phyloP scores from a whole-genome alignment of 768 basidiomycete species.

The Russula olivacea region DNA sequence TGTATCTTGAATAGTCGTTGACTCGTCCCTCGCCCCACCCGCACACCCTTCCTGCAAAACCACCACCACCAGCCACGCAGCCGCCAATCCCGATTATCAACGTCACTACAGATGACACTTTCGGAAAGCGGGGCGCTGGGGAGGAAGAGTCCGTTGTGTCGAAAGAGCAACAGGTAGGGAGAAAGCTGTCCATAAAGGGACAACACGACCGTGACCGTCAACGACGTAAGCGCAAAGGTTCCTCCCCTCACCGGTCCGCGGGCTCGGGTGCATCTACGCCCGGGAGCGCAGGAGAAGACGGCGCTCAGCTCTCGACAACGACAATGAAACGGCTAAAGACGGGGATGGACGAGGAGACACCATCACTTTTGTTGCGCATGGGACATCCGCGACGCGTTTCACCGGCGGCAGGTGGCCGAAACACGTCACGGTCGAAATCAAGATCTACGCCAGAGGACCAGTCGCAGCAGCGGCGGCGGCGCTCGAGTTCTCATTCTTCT shows the following conservation, averaged over 20 bases:
- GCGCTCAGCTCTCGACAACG: neutral
- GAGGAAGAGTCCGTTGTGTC: neutral
- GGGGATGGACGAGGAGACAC: constrained; percentile 7
- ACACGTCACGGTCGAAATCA: neutral
- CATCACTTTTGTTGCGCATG: constrained; percentile 18
- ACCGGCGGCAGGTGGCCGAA: neutral
- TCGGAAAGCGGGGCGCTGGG: constrained; percentile 3
- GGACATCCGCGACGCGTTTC: neutral
- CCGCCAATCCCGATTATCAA: neutral
- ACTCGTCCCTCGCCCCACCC: neutral
- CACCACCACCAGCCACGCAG: neutral
- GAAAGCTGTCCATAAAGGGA: constrained; percentile 15
- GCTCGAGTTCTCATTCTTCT: neutral
- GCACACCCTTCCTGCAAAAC: constrained; percentile 4
- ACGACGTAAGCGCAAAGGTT: constrained; percentile 6
- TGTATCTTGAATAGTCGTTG: constrained; percentile 2
- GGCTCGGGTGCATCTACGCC: constrained; percentile 3
- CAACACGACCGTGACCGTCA: constrained; percentile 10
- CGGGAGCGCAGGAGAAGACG: neutral
- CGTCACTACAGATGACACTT: neutral
- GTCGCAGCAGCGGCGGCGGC: neutral
- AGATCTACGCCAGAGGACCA: neutral
- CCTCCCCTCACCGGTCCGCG: neutral
- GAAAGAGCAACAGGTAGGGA: neutral
- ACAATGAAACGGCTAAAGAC: constrained; percentile 12